Conservation (phyloP, 345 rosid genomes). For the Lepidium didymum region DNA sequence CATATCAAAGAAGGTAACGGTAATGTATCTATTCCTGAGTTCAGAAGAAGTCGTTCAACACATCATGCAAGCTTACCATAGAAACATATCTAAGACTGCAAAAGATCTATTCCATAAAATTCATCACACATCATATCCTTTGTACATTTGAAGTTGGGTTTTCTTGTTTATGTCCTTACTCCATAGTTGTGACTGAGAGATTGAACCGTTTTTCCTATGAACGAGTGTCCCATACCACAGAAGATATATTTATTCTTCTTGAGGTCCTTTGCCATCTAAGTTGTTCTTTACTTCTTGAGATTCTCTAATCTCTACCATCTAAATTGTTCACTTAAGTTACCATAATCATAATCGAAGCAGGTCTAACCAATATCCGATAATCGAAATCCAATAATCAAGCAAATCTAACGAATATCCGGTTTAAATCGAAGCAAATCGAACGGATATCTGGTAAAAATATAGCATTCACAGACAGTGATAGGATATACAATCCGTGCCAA, state of each 20-base stretch:
- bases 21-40: slow-evolving; percentile 39
- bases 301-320: background rate
- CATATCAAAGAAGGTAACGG: slow-evolving; percentile 40
- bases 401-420: too few relatives aligned
- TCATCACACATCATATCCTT: background rate
- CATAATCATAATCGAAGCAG: background rate
- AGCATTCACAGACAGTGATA: too few relatives aligned
- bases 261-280: background rate
- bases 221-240: background rate
- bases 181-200: slow-evolving; percentile 11
- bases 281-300: background rate
- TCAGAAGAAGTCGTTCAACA: slow-evolving; percentile 68
- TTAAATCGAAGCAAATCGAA: too few relatives aligned
- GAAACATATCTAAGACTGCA: slow-evolving; percentile 4
- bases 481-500: too few relatives aligned
- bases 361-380: background rate
- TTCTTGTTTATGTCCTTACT: slow-evolving; percentile 8
- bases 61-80: slow-evolving; percentile 62
- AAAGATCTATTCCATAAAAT: background rate
- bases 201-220: slow-evolving; percentile 7
- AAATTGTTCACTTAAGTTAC: background rate
- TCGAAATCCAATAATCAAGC: too few relatives aligned
- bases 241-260: background rate
- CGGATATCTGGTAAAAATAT: too few relatives aligned
- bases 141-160: slow-evolving; percentile 9